Percentiles rank a stretch among this genome's conserved stretches.
Conservation (phyloP, 2,329 filamentous ascomycete species). For the Diaporthe nobilis region DNA sequence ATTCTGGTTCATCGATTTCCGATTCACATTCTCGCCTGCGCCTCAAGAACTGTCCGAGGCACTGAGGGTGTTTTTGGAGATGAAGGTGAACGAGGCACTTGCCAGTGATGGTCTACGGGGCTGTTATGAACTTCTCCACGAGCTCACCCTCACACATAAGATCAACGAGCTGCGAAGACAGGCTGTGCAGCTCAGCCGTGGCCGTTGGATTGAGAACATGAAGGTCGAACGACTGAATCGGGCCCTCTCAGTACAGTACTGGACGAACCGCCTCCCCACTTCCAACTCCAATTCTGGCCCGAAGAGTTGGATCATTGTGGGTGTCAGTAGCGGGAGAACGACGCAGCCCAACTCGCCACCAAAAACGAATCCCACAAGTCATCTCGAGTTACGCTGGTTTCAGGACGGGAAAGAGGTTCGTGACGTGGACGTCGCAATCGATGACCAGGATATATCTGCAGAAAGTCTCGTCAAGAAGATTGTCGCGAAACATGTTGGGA, state of each 20-base stretch:
- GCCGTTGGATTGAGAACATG: constrained; percentile 83
- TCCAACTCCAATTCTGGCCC: constrained; percentile 59
- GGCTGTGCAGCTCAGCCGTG: constrained; percentile 76
- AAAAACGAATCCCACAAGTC: constrained; percentile 64
- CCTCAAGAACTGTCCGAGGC: constrained; percentile 72
- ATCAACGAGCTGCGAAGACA: constrained; percentile 86
- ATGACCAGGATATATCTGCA: constrained; percentile 77
- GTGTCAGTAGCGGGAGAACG: constrained; percentile 77
- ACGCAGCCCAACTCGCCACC: constrained; percentile 50
- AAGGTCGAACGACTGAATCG: constrained; percentile 85
- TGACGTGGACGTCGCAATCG: constrained; percentile 76
- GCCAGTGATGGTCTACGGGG: constrained; percentile 79
- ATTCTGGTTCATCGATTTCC: constrained; percentile 94
- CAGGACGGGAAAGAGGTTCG: constrained; percentile 83
- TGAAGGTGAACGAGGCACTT: constrained; percentile 79
- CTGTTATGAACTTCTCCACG: constrained; percentile 90
- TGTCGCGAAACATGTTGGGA: constrained; percentile 80
- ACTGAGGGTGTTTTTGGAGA: constrained; percentile 77
- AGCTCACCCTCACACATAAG: constrained; percentile 91
- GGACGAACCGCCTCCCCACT: constrained; percentile 73
- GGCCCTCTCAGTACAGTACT: constrained; percentile 91
- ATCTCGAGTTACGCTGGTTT: constrained; percentile 83
- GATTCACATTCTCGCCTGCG: constrained; percentile 83
- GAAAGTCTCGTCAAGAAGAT: constrained; percentile 81
- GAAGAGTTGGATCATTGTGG: constrained; percentile 94